Evolutionary conservation across 176 grass and related monocot genomes (phyloP).

Genomic region (Eragrostis nindensis): DNA sequence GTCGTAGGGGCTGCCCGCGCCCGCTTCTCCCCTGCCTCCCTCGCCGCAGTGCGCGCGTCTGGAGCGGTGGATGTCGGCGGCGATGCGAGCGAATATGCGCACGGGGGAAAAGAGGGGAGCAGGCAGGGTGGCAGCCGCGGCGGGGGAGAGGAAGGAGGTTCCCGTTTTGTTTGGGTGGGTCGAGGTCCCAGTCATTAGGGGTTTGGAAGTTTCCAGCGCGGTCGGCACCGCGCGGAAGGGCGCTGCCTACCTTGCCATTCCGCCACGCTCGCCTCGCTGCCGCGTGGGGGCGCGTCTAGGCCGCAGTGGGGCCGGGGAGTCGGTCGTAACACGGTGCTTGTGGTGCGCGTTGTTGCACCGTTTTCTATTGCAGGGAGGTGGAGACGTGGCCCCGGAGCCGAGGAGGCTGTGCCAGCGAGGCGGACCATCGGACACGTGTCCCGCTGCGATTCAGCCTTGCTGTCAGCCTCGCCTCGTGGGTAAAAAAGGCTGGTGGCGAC

Average conservation of each 20-base stretch:
- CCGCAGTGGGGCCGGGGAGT: not conserved
- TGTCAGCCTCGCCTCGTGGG: not conserved
- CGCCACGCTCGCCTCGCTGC: not conserved
- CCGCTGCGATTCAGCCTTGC: not conserved
- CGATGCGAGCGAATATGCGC: conserved; percentile 28
- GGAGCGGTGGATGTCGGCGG: conserved; percentile 6
- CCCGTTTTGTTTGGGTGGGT: not conserved
- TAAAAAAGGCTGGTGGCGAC: not conserved
- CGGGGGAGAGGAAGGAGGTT: not conserved
- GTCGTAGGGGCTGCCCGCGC: not conserved
- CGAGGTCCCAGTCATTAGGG: not conserved
- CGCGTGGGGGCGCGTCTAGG: not conserved
- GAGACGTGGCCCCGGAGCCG: not conserved
- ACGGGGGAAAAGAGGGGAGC: not conserved
- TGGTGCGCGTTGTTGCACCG: not conserved
- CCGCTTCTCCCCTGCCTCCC: not conserved
- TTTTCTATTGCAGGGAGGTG: not conserved
- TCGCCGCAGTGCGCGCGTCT: not conserved
- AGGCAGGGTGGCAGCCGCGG: not conserved
- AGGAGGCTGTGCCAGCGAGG: not conserved
- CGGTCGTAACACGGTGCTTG: not conserved
- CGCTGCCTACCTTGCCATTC: not conserved
- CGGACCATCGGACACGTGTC: not conserved
- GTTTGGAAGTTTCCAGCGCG: conserved; percentile 28
- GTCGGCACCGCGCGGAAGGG: not conserved